Evolutionary conservation across 2,329 filamentous ascomycete species (phyloP).

Genomic region (Penicillium glabrum): DNA sequence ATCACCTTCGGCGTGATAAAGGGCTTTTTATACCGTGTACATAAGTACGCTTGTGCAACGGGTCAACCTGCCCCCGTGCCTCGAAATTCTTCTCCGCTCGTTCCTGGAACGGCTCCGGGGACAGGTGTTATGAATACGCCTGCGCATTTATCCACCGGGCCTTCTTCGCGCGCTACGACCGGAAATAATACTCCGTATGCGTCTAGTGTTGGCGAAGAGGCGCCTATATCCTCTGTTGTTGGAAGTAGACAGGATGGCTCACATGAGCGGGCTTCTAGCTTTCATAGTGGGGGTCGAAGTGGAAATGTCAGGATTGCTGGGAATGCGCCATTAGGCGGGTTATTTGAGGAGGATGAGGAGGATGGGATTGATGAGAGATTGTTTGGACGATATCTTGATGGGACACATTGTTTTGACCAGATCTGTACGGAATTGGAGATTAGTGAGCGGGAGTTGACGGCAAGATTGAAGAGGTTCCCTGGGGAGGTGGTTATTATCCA

Average conservation of each 20-base stretch:
- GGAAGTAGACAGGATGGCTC: constrained; percentile 13
- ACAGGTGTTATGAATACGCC: constrained; percentile 3
- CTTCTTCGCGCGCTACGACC: constrained; percentile 31
- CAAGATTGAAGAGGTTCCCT: constrained; percentile 42
- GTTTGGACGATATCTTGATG: constrained; percentile 46
- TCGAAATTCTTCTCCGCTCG: constrained; percentile 21
- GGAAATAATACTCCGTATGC: constrained; percentile 33
- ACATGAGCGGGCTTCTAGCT: constrained; percentile 25
- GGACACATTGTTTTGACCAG: constrained; percentile 51
- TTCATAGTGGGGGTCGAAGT: constrained; percentile 28
- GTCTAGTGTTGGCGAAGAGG: constrained; percentile 23
- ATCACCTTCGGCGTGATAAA: constrained; percentile 97
- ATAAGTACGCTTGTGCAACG: constrained; percentile 75
- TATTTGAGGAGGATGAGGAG: constrained; percentile 34
- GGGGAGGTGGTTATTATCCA: constrained; percentile 49
- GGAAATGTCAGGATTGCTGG: constrained; percentile 4
- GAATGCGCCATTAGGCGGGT: constrained; percentile 10
- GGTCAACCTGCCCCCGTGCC: constrained; percentile 29
- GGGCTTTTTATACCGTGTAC: constrained; percentile 86
- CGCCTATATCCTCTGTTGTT: constrained; percentile 12
- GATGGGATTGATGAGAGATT: constrained; percentile 36
- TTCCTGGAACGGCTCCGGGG: background rate
- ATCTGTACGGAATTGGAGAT: constrained; percentile 52
- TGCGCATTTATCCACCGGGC: constrained; percentile 16
- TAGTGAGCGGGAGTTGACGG: constrained; percentile 47